Evolutionary conservation across 2,329 filamentous ascomycete genomes (phyloP).

Genomic region (Ceratocystis alfenasii): DNA sequence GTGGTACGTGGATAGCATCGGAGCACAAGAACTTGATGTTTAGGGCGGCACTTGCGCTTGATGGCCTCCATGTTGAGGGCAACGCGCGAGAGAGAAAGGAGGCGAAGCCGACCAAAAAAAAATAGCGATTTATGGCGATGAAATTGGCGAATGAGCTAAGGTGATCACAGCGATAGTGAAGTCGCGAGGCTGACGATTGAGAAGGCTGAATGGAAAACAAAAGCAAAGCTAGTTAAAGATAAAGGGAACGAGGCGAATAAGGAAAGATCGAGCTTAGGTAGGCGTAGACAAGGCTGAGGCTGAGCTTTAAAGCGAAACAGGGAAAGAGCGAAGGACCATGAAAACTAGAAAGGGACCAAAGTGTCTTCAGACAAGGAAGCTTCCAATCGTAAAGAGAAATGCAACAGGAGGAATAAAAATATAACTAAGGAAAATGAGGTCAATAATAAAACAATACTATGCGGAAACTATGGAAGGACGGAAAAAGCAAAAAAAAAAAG

Average conservation of each 20-base stretch:
- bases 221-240: not conserved
- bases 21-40: constrained; percentile 90
- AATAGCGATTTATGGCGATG: constrained; percentile 21
- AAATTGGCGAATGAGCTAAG: not conserved
- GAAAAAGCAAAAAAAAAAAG: not conserved
- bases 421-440: not conserved
- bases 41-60: constrained; percentile 64
- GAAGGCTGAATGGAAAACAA: not conserved
- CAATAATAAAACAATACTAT: not conserved
- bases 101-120: not conserved
- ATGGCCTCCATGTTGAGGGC: constrained; percentile 48
- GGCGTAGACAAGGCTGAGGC: not conserved
- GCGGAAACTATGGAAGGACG: too few relatives aligned
- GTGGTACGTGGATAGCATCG: constrained; percentile 93
- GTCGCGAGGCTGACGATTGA: not conserved
- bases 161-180: not conserved
- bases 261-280: not conserved
- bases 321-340: not conserved
- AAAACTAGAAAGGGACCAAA: not conserved
- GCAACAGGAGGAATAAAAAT: not conserved
- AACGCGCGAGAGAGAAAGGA: not conserved
- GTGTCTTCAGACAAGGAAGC: not conserved
- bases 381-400: not conserved
- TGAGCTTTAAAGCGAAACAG: not conserved
- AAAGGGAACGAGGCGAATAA: not conserved